A percentile compares a stretch with the other conserved stretches of the same genome.
Evolutionary conservation across 805 yeast genomes (phyloP).

Genomic region (Barnettozyma populi): DNA sequence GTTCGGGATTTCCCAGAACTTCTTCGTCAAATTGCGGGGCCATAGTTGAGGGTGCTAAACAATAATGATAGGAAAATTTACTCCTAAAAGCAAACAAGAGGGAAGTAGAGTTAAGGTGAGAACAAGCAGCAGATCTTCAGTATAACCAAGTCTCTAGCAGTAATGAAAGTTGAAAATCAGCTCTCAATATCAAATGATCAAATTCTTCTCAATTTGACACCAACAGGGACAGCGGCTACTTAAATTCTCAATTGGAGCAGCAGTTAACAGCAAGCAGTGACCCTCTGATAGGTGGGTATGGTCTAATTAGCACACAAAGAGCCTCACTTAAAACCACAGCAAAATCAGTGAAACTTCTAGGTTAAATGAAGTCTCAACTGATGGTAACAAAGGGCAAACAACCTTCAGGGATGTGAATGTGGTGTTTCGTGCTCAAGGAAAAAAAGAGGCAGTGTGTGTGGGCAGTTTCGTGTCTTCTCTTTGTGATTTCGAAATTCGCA

Average conservation of each 20-base stretch:
- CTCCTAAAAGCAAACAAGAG: not conserved
- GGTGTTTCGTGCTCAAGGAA: not conserved
- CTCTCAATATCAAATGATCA: not conserved
- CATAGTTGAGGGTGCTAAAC: slow-evolving; percentile 1
- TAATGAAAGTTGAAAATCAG: not conserved
- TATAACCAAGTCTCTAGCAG: not conserved
- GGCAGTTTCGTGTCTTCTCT: not conserved
- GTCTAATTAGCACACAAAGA: not conserved
- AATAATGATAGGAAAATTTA: not conserved
- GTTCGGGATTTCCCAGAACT: slow-evolving; percentile 64
- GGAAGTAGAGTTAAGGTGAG: not conserved
- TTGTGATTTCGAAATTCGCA: not conserved
- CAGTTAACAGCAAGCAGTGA: not conserved
- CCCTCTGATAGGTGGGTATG: not conserved
- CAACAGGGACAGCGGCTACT: not conserved
- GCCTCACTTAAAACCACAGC: not conserved
- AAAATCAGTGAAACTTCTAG: not conserved
- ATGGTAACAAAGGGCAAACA: not conserved
- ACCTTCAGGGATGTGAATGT: not conserved
- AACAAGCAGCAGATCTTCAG: not conserved
- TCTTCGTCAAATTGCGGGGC: slow-evolving; percentile 40
- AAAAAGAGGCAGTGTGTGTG: not conserved
- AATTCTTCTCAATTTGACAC: not conserved
- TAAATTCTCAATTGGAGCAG: not conserved
- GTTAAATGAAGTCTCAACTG: not conserved